phyloP scores from a whole-genome alignment of 2,329 filamentous ascomycete species.

The Alternaria gansuensis region DNA sequence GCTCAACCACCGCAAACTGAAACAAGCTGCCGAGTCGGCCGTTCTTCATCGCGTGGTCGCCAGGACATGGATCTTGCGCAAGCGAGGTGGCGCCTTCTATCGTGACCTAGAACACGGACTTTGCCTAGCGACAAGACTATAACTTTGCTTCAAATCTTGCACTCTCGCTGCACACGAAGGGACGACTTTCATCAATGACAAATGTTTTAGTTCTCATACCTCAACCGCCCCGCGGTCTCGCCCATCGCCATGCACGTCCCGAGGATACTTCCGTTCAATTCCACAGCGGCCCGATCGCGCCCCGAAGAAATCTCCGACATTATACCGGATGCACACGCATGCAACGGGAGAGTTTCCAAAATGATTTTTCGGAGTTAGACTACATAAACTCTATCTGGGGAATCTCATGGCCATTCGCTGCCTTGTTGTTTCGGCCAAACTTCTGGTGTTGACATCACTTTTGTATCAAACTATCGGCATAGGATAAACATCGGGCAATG shows the following conservation, averaged over 20 bases:
- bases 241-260: constrained; percentile 6
- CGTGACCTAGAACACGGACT: constrained; percentile 13
- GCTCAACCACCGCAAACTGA: constrained; percentile 15
- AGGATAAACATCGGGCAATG: not conserved
- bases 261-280: not conserved
- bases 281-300: not conserved
- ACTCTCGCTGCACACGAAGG: not conserved
- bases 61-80: constrained; percentile 11
- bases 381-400: not conserved
- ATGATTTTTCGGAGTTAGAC: constrained; percentile 1
- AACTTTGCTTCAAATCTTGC: constrained; percentile 5
- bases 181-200: not conserved
- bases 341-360: constrained; percentile 7
- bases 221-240: not conserved
- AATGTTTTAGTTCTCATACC: not conserved
- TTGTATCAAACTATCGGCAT: not conserved
- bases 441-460: not conserved
- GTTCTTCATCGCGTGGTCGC: constrained; percentile 12
- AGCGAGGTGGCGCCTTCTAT: constrained; percentile 17
- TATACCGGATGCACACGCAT: constrained; percentile 11
- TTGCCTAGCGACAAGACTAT: not conserved
- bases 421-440: constrained; percentile 3
- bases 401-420: constrained; percentile 1
- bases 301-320: constrained; percentile 19
- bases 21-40: constrained; percentile 18